phyloP scores from a whole-genome alignment of 179 eudicot genomes.

The Dionaea muscipula region DNA sequence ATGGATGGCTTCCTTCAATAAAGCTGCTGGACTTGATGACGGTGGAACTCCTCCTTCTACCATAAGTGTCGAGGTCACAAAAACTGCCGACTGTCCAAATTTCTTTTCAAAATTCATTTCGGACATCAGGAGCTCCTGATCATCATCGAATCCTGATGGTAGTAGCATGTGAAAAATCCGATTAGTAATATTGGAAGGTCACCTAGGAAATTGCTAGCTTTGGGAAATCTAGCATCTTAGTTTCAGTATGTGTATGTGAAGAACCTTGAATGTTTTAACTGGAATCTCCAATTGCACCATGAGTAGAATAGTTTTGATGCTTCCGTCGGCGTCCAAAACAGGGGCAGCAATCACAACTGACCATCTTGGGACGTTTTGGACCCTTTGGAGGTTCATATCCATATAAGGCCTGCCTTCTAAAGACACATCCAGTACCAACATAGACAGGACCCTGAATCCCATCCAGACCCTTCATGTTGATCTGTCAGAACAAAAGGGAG shows the following conservation, averaged over 20 bases:
- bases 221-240: too few species aligned
- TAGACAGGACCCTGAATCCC: conserved; percentile 94
- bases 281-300: conserved; percentile 39
- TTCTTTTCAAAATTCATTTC: conserved; percentile 92
- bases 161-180: neutral
- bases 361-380: conserved; percentile 91
- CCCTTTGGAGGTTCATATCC: conserved; percentile 91
- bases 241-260: neutral
- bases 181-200: neutral
- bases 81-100: conserved; percentile 82
- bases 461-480: conserved; percentile 94
- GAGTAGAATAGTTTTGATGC: conserved; percentile 41
- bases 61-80: conserved; percentile 86
- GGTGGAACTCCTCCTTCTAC: conserved; percentile 93
- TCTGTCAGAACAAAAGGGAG: conserved; percentile 27
- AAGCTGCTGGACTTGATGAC: conserved; percentile 90
- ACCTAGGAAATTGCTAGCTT: too few species aligned
- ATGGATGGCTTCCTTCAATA: conserved; percentile 91
- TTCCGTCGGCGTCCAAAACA: conserved; percentile 89
- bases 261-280: conserved; percentile 49
- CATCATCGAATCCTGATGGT: conserved; percentile 52
- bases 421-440: conserved; percentile 95
- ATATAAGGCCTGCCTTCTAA: conserved; percentile 83
- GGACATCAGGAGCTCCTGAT: conserved; percentile 63
- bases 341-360: conserved; percentile 94